Evolutionary conservation across 2,329 filamentous ascomycete species (phyloP).

Genomic region (Ascosphaera pollenicola): DNA sequence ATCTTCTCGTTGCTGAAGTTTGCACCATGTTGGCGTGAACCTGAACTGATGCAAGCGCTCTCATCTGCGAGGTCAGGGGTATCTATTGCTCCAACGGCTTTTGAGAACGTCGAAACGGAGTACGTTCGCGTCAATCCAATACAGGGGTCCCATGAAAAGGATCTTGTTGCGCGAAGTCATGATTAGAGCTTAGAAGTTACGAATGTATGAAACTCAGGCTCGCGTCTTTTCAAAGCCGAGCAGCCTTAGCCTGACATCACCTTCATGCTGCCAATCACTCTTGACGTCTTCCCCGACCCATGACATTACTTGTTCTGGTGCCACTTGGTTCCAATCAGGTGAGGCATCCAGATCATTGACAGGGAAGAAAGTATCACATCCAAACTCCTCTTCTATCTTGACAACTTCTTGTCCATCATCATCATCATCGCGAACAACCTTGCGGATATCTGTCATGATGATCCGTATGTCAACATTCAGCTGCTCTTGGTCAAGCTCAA

Average conservation of each 20-base stretch:
- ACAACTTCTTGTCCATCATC: conserved; percentile 1
- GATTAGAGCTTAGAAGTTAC: too few relatives aligned
- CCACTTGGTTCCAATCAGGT: conserved; percentile 14
- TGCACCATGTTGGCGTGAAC: too few relatives aligned
- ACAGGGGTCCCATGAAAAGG: too few relatives aligned
- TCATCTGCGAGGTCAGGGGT: too few relatives aligned
- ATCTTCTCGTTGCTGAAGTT: too few relatives aligned
- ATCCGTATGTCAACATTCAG: conserved; percentile 11
- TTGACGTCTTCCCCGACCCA: conserved; percentile 23
- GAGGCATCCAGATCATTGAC: conserved; percentile 13
- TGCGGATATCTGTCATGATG: conserved; percentile 20
- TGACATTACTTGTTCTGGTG: conserved; percentile 13
- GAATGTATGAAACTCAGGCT: conserved; percentile 34
- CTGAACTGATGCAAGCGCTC: too few relatives aligned
- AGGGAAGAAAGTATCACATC: conserved; percentile 28
- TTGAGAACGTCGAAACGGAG: too few relatives aligned
- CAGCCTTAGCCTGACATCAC: conserved; percentile 27
- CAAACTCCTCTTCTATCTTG: conserved; percentile 12
- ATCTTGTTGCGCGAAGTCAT: too few relatives aligned
- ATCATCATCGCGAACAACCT: conserved; percentile 6
- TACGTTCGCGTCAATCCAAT: too few relatives aligned
- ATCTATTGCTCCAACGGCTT: too few relatives aligned
- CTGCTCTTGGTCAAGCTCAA: conserved; percentile 17
- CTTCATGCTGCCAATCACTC: conserved; percentile 24
- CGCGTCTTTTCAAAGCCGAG: conserved; percentile 19